These are phyloP conservation scores for Linderina pennispora DNA, from an alignment of 192 early-diverging fungal genomes.

Conservation along the genomic window DNA sequence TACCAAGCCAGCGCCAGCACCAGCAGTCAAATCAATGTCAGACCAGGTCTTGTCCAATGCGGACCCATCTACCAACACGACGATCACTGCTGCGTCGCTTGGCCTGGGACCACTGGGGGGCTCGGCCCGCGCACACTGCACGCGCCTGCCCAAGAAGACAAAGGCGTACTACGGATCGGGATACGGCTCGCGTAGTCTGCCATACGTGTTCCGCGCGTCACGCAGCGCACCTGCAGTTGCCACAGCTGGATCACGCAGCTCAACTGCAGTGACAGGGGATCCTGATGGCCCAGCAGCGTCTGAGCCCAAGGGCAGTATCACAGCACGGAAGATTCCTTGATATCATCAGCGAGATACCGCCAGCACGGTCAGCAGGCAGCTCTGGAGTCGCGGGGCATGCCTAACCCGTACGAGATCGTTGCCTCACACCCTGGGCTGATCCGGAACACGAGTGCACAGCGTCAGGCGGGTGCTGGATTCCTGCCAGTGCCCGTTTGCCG, in stretches of 20 bases:
- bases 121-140: slow-evolving; percentile 5
- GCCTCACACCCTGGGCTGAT: slow-evolving; percentile 31
- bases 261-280: too few species aligned
- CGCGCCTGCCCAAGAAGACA: slow-evolving; percentile 4
- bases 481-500: slow-evolving; percentile 20
- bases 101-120: slow-evolving; percentile 28
- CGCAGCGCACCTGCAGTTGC: slow-evolving; percentile 5
- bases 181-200: slow-evolving; percentile 27
- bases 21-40: too few species aligned
- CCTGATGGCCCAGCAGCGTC: neutral
- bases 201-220: slow-evolving; percentile 15
- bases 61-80: too few species aligned
- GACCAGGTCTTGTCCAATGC: too few species aligned
- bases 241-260: neutral
- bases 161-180: slow-evolving; percentile 35
- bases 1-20: too few species aligned
- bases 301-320: slow-evolving; percentile 24
- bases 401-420: slow-evolving; percentile 36
- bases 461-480: slow-evolving; percentile 29
- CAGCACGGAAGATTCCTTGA: slow-evolving; percentile 37
- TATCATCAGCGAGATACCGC: slow-evolving; percentile 37
- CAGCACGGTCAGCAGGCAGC: slow-evolving; percentile 17
- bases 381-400: slow-evolving; percentile 5
- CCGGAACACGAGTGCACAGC: slow-evolving; percentile 18
- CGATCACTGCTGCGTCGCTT: slow-evolving; percentile 22